phyloP scores from a whole-genome alignment of 345 rosid genomes.

The Cardamine resedifolia region DNA sequence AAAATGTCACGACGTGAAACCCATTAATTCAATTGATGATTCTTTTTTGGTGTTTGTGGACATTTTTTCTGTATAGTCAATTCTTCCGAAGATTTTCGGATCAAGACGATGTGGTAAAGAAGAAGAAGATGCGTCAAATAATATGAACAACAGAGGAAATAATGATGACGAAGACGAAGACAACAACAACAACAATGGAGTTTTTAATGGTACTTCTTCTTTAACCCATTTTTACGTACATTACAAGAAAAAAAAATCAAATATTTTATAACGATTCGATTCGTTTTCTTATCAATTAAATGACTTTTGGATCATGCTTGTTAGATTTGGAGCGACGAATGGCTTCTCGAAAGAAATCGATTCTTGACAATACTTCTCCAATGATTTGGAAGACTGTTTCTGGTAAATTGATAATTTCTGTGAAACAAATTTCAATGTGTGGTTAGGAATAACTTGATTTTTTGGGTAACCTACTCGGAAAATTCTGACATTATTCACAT shows the following conservation, averaged over 20 bases:
- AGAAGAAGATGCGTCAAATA: slow-evolving; percentile 40
- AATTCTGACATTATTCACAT: slow-evolving; percentile 14
- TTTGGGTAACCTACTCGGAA: slow-evolving; percentile 62
- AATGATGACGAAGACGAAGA: slow-evolving; percentile 27
- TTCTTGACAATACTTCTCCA: slow-evolving; percentile 50
- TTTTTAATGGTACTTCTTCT: slow-evolving; percentile 37
- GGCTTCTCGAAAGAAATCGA: slow-evolving; percentile 41
- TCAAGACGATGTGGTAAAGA: slow-evolving; percentile 49
- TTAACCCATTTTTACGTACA: not conserved
- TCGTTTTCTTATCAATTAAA: not conserved
- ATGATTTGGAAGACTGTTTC: slow-evolving; percentile 59
- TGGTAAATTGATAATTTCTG: slow-evolving; percentile 48
- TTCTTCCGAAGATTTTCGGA: slow-evolving; percentile 71
- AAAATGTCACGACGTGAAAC: slow-evolving; percentile 33
- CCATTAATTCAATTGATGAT: slow-evolving; percentile 26
- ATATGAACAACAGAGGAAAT: slow-evolving; percentile 30
- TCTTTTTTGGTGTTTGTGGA: not conserved
- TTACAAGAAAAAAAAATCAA: slow-evolving; percentile 22
- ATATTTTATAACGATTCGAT: not conserved
- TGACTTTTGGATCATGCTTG: slow-evolving; percentile 27
- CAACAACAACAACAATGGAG: not conserved
- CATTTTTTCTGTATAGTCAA: slow-evolving; percentile 40
- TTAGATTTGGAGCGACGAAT: slow-evolving; percentile 51
- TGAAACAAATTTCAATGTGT: not conserved
- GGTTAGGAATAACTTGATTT: slow-evolving; percentile 27